phyloP scores from a whole-genome alignment of 176 grass and related monocot species.

The Guadua angustifolia region DNA sequence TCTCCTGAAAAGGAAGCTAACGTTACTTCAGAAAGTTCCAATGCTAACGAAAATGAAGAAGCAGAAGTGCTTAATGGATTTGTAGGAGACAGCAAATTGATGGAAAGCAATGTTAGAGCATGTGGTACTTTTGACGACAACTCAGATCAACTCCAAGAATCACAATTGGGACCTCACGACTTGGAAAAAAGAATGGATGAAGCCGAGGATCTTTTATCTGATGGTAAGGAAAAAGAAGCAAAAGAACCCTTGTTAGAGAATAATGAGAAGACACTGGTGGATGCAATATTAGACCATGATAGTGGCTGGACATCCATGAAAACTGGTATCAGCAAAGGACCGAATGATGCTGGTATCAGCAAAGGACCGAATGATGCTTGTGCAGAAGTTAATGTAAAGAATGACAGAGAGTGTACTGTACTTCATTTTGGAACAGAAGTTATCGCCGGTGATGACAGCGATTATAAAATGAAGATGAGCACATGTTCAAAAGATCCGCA shows the following conservation, averaged over 20 bases:
- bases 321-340: not conserved
- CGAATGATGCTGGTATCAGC: constrained; percentile 8
- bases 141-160: constrained; percentile 42
- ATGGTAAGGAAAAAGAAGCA: constrained; percentile 34
- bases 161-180: constrained; percentile 36
- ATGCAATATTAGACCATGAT: constrained; percentile 38
- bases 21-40: constrained; percentile 32
- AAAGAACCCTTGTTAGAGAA: constrained; percentile 32
- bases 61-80: constrained; percentile 23
- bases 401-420: constrained; percentile 8
- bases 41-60: constrained; percentile 41
- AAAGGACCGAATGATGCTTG: constrained; percentile 27
- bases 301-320: constrained; percentile 22
- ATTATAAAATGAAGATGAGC: constrained; percentile 25
- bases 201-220: constrained; percentile 23
- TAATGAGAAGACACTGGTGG: constrained; percentile 40
- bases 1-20: constrained; percentile 40
- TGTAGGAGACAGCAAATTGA: constrained; percentile 14
- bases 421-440: constrained; percentile 49
- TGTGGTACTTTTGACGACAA: constrained; percentile 31
- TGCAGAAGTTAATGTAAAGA: constrained; percentile 46
- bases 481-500: constrained; percentile 35
- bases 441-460: constrained; percentile 27
- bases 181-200: constrained; percentile 37
- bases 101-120: constrained; percentile 38